Evolutionary conservation across 352 stramenopile species (phyloP).

Genomic region (Phytophthora meadii): DNA sequence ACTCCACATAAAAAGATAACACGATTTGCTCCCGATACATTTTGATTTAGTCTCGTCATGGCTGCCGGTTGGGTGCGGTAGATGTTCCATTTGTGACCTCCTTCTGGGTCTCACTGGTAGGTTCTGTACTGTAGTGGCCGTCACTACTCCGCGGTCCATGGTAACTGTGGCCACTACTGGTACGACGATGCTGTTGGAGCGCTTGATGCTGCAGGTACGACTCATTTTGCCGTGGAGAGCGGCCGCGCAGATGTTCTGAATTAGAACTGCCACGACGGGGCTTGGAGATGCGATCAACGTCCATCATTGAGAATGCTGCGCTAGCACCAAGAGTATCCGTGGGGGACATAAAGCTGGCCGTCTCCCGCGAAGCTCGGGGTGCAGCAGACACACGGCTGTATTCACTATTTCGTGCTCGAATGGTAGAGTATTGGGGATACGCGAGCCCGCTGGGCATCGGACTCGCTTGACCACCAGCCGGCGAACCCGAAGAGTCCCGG

Average conservation of each 20-base stretch:
- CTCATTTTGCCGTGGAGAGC: constrained; percentile 29
- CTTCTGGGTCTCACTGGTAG: constrained; percentile 14
- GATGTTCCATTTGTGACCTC: constrained; percentile 5
- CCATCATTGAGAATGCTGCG: constrained; percentile 70
- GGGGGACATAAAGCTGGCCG: constrained; percentile 34
- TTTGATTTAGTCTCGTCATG: neutral
- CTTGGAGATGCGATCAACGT: constrained; percentile 61
- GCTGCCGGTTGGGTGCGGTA: constrained; percentile 7
- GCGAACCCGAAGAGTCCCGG: constrained; percentile 24
- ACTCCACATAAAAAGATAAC: constrained; percentile 17
- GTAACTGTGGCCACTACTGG: constrained; percentile 33
- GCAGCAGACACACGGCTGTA: constrained; percentile 10
- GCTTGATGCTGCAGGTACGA: constrained; percentile 24
- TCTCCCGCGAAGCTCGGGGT: constrained; percentile 32
- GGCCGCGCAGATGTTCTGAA: constrained; percentile 24
- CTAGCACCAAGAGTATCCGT: constrained; percentile 24
- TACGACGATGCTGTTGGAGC: constrained; percentile 16
- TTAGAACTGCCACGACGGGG: constrained; percentile 20
- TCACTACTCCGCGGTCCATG: constrained; percentile 26
- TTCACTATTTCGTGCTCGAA: constrained; percentile 25
- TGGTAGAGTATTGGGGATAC: constrained; percentile 33
- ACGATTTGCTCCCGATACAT: constrained; percentile 18
- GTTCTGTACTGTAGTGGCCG: constrained; percentile 22
- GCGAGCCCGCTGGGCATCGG: constrained; percentile 21
- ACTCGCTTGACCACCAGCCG: constrained; percentile 20